Conservation (phyloP, 495 filamentous ascomycete genomes). For the Penicillium paxilli region DNA sequence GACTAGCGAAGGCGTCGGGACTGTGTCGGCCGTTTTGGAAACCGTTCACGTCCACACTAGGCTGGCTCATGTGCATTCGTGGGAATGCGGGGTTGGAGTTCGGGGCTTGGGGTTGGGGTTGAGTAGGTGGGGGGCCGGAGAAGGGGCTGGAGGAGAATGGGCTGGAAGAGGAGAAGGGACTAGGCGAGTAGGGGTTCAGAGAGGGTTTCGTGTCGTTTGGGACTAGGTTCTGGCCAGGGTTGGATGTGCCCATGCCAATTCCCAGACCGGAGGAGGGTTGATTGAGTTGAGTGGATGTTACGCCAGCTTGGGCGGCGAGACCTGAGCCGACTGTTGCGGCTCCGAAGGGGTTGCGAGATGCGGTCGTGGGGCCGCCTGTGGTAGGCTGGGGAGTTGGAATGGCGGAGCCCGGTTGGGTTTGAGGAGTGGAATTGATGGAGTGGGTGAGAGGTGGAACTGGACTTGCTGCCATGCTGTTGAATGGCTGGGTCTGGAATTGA, state of each 20-base stretch:
- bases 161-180: conserved; percentile 1
- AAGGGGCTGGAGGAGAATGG: conserved; percentile 4
- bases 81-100: conserved; percentile 14
- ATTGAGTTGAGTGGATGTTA: conserved; percentile 7
- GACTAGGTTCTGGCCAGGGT: conserved; percentile 14
- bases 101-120: too few species aligned
- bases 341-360: conserved; percentile 41
- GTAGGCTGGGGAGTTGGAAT: conserved; percentile 35
- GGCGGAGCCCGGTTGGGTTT: conserved; percentile 23
- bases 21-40: conserved; percentile 83
- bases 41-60: conserved; percentile 80
- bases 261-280: conserved; percentile 18
- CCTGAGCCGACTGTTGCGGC: conserved; percentile 18
- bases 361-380: conserved; percentile 24
- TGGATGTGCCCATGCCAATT: conserved; percentile 20
- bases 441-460: conserved; percentile 22
- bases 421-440: conserved; percentile 24
- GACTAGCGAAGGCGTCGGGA: conserved; percentile 93
- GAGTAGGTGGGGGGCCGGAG: conserved; percentile 12
- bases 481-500: not conserved
- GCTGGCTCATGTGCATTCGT: conserved; percentile 73
- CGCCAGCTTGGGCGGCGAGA: conserved; percentile 24
- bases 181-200: not conserved
- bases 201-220: conserved; percentile 14
- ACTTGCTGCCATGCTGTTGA: conserved; percentile 12